Evolutionary conservation across 305 asterid species (phyloP).

Genomic region (Withania somnifera): DNA sequence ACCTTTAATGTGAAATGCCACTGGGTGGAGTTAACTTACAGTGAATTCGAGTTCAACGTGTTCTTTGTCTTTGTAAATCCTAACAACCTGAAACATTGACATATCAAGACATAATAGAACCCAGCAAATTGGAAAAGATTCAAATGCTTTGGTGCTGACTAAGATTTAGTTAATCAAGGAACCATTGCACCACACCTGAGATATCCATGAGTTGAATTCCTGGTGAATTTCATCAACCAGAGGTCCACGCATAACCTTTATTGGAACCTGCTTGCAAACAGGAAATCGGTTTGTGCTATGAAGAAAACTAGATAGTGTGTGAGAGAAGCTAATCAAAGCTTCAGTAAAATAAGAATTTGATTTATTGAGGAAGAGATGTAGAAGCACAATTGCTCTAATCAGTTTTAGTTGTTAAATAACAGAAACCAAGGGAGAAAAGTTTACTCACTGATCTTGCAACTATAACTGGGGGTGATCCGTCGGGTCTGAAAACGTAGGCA

Average conservation of each 20-base stretch:
- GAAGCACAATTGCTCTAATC: not conserved
- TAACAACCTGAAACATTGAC: conserved; percentile 38
- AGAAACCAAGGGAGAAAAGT: not conserved
- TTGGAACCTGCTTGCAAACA: conserved; percentile 37
- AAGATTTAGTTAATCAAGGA: not conserved
- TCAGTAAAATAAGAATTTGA: not conserved
- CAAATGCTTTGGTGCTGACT: not conserved
- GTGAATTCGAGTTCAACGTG: conserved; percentile 87
- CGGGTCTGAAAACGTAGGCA: conserved; percentile 80
- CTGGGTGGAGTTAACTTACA: conserved; percentile 28
- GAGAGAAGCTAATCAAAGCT: not conserved
- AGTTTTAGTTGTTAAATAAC: not conserved
- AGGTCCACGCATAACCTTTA: conserved; percentile 59
- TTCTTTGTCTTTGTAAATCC: conserved; percentile 71
- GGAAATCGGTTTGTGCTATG: not conserved
- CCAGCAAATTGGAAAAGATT: not conserved
- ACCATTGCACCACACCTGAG: conserved; percentile 39
- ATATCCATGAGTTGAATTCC: conserved; percentile 64
- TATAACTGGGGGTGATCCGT: conserved; percentile 39
- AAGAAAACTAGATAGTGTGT: not conserved
- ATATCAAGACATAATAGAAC: not conserved
- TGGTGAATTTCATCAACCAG: conserved; percentile 81
- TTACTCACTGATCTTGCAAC: conserved; percentile 59
- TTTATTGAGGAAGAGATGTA: not conserved
- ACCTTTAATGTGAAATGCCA: not conserved